phyloP scores from a whole-genome alignment of 2,329 filamentous ascomycete species.

The Alternaria hordeiaustralica region DNA sequence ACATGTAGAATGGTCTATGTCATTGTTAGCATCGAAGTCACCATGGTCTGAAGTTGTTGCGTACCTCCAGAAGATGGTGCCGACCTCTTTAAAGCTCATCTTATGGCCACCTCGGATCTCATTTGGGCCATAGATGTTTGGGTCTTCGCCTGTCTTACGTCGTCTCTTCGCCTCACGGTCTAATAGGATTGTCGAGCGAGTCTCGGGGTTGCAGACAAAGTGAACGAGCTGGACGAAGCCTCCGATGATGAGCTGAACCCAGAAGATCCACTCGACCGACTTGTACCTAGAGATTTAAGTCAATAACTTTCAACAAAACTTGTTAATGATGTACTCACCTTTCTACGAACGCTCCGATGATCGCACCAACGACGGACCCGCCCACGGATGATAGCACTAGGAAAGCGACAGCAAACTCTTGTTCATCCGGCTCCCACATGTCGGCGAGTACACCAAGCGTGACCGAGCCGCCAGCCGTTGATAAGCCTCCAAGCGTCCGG shows the following conservation, averaged over 20 bases:
- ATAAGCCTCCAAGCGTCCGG: constrained; percentile 62
- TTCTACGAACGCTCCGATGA: constrained; percentile 62
- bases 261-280: constrained; percentile 64
- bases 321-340: constrained; percentile 39
- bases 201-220: constrained; percentile 75
- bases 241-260: constrained; percentile 83
- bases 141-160: constrained; percentile 64
- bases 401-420: constrained; percentile 66
- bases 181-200: constrained; percentile 75
- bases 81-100: constrained; percentile 53
- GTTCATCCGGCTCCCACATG: constrained; percentile 63
- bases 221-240: constrained; percentile 71
- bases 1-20: constrained; percentile 72
- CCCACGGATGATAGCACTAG: constrained; percentile 64
- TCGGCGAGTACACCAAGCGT: constrained; percentile 70
- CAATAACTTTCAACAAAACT: background rate
- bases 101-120: constrained; percentile 57
- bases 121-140: constrained; percentile 73
- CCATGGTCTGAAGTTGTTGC: background rate
- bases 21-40: background rate
- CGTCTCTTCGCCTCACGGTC: constrained; percentile 77
- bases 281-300: background rate
- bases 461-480: constrained; percentile 68
- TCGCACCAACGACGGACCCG: constrained; percentile 61
- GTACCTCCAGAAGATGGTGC: constrained; percentile 55